These are phyloP conservation scores for Castanea sativa DNA, from an alignment of 306 rosid species.

Conservation along the genomic window DNA sequence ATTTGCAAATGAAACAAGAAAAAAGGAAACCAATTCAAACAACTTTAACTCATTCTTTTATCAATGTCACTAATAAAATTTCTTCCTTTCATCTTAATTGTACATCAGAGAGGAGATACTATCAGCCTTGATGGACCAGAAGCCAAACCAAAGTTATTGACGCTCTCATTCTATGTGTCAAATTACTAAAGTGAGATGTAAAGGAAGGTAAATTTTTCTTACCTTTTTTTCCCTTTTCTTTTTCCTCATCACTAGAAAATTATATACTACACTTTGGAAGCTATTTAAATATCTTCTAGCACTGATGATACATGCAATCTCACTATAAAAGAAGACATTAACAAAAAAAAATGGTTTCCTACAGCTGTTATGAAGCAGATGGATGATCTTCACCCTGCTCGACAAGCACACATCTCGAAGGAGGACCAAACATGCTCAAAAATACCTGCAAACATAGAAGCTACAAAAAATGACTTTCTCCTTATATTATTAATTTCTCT, in stretches of 20 bases:
- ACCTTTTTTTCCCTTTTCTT: not conserved
- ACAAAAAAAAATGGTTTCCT: not conserved
- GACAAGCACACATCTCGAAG: constrained; percentile 56
- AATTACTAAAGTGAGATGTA: not conserved
- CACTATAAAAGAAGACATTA: not conserved
- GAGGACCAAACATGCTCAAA: constrained; percentile 90
- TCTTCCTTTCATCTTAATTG: not conserved
- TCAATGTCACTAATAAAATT: not conserved
- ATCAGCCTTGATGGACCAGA: not conserved
- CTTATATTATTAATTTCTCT: not conserved
- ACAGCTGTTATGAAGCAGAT: constrained; percentile 48
- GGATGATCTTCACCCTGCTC: constrained; percentile 58
- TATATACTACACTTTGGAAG: constrained; percentile 14
- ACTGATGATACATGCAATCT: constrained; percentile 7
- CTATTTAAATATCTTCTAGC: not conserved
- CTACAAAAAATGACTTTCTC: too few relatives aligned
- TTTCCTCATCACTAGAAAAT: constrained; percentile 1
- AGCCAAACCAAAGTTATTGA: not conserved
- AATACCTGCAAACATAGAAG: constrained; percentile 53
- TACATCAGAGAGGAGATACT: not conserved
- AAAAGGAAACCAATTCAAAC: too few relatives aligned
- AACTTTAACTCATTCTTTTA: too few relatives aligned
- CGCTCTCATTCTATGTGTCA: not conserved
- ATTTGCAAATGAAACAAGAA: too few relatives aligned
- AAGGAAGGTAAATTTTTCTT: not conserved